These are phyloP conservation scores for Botryotinia narcissicola DNA, from an alignment of 2,329 filamentous ascomycete species.

Conservation along the genomic window DNA sequence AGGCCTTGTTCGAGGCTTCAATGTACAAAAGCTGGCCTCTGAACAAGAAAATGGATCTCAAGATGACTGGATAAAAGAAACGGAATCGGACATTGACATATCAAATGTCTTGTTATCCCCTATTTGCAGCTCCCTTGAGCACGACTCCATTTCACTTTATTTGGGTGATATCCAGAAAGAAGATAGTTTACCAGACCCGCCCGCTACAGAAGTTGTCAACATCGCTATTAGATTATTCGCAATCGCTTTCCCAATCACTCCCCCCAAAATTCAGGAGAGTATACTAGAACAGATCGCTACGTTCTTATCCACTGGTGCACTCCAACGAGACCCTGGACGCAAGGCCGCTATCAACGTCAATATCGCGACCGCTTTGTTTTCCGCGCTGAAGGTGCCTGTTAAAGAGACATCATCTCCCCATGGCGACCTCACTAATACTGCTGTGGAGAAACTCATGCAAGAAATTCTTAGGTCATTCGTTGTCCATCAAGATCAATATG, in stretches of 20 bases:
- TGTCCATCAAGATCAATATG: conserved; percentile 77
- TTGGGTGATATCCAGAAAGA: conserved; percentile 49
- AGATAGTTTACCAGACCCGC: conserved; percentile 64
- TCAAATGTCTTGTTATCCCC: conserved; percentile 64
- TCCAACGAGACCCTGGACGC: conserved; percentile 82
- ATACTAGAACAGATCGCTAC: conserved; percentile 91
- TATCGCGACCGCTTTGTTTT: conserved; percentile 75
- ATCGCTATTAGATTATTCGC: conserved; percentile 91
- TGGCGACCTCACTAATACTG: conserved; percentile 70
- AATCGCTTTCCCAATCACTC: conserved; percentile 83
- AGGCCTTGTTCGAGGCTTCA: conserved; percentile 75
- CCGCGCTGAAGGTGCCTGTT: conserved; percentile 77
- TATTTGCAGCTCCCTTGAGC: conserved; percentile 79
- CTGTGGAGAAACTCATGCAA: conserved; percentile 82
- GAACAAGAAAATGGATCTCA: conserved; percentile 56
- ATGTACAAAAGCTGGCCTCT: conserved; percentile 66
- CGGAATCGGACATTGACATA: conserved; percentile 62
- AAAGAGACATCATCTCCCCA: conserved; percentile 72
- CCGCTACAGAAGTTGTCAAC: conserved; percentile 91
- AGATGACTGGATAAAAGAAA: conserved; percentile 51
- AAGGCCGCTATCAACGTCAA: conserved; percentile 92
- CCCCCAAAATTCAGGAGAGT: conserved; percentile 90
- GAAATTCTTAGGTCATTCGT: conserved; percentile 72
- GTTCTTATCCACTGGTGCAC: conserved; percentile 73
- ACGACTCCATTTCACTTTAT: conserved; percentile 84